phyloP scores from a whole-genome alignment of 305 asterid species.

The Fraxinus floribunda region DNA sequence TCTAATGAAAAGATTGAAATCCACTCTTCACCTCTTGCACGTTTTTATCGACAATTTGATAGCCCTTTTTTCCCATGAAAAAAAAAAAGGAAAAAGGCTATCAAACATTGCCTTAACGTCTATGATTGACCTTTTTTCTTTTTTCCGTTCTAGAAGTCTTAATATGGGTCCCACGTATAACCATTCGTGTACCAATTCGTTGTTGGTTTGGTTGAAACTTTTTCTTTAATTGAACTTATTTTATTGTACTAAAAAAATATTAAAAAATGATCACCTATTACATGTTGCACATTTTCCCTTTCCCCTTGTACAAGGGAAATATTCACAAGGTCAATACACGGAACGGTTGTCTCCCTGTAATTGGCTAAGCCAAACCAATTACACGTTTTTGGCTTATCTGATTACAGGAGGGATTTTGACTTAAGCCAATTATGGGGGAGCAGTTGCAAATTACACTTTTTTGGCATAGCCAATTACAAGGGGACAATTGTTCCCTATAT shows the following conservation, averaged over 20 bases:
- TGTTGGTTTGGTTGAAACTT: neutral
- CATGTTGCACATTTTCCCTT: too few species aligned
- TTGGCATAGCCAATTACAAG: neutral
- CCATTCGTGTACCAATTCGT: neutral
- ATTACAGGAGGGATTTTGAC: too few species aligned
- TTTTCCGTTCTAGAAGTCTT: neutral
- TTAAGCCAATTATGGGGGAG: too few species aligned
- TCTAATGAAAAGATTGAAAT: too few species aligned
- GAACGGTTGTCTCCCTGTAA: neutral
- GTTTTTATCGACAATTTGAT: too few species aligned
- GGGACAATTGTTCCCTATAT: neutral
- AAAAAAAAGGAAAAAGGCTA: too few species aligned
- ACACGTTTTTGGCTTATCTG: neutral
- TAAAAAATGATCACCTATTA: neutral
- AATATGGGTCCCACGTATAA: neutral
- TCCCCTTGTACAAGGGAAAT: too few species aligned
- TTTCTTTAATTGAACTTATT: neutral
- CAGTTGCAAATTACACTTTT: too few species aligned
- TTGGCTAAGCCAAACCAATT: neutral
- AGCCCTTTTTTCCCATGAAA: too few species aligned
- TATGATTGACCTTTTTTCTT: neutral
- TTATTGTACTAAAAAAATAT: neutral
- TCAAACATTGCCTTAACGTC: neutral
- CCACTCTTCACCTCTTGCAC: neutral
- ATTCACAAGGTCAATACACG: neutral